Evolutionary conservation across 768 basidiomycete genomes (phyloP), one percentile per base, ranked within the genome.

Genomic region (Trichaptum fuscoviolaceum): DNA sequence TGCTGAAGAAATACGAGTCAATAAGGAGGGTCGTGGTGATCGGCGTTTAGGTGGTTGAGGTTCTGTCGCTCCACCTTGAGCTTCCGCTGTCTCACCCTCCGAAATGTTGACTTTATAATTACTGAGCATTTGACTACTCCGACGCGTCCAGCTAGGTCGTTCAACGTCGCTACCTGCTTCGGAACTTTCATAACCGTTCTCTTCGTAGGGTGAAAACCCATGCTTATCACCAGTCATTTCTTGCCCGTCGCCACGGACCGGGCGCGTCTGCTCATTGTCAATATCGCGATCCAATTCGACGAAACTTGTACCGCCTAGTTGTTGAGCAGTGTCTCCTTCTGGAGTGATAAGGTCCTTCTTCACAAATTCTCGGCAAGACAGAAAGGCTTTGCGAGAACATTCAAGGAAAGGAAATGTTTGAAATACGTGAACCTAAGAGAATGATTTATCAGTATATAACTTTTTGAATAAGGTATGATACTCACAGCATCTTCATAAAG

Each of bases 401-500:
- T 86, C 82, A 24, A 93, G 80, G 75, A 93, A 96, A 0, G 93
- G 91, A 71, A 93, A 92, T 18, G 87, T 82, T 74, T 96, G 95
- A 74, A 98, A 98, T 15, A 96, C 92, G 70, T 98, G 95, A 15
- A 95, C 84, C 91, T 93, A 70, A 1, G n/a, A 20, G n/a, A 7
- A 35, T 18, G 25, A 34, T 18, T 61, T 26, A 63, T 65, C 17
- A 34, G 58, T 64, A 27, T 58, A 30, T 7, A 62, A 42, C 61
- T 34, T 25, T 65, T 62, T 26, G 34, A 36, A 2, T n/a, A 34
- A 18, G 10, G 15, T 7, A 57, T 6, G 25, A 23, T 10, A 80
- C 89, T 72, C 71, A 96, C 94, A 63, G 89, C 91, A 77, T 99
- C 96, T 72, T 96, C 90, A 72, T 92, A 97, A 52, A 93, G 76